Base-by-base conservation (phyloP, 2,329 filamentous ascomycete genomes). In the Claviceps purpurea region DNA sequence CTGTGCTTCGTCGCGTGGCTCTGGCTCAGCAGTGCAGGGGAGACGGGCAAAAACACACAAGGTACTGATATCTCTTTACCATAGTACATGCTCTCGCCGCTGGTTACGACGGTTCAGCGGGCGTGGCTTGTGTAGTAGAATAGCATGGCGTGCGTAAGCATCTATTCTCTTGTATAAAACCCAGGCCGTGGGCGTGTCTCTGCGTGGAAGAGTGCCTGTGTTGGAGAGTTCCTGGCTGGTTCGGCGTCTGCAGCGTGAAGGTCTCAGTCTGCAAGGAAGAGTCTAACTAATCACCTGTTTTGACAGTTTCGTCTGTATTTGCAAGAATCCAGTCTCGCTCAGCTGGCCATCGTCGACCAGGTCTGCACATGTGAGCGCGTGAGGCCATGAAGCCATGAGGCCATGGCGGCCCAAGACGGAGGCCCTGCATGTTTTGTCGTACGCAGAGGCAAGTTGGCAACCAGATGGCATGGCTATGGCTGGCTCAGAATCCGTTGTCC, bases 1-100 rank as follows among this genome's bases (percentile, higher is more conserved):
- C 37, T 46, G 50, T 26, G 48, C 44, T 30, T 50, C 39, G 50
- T 55, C 38, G 50, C 53, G 52, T 52, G 50, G 53, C 50, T 47
- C 30, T 52, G 53, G 50, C 44, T 52, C 48, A 52, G 24, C 40
- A 22, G 26, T 50, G 30, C 44, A 50, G 50, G 44, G 50, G 40
- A 43, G 39, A 55, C 37, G 18, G 30, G 49, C 45, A 18, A 26
- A n/a, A 41, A 49, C 46, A 51, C 41, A 53, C 39, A 48, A 49
- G 39, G 39, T 48, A 41, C 45, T 45, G 50, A 45, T 48, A 44
- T 50, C 30, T 39, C 42, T 30, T 43, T 54, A n/a, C 26, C 53
- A 54, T 48, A 52, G 14, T 41, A 50, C 50, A 52, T 50, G 38
- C 45, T 50, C 50, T 52, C 42, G 52, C 47, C 50, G 42, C 47